Base-by-base conservation (phyloP, 352 stramenopile species). In the Chrysophaeum taylorii region DNA sequence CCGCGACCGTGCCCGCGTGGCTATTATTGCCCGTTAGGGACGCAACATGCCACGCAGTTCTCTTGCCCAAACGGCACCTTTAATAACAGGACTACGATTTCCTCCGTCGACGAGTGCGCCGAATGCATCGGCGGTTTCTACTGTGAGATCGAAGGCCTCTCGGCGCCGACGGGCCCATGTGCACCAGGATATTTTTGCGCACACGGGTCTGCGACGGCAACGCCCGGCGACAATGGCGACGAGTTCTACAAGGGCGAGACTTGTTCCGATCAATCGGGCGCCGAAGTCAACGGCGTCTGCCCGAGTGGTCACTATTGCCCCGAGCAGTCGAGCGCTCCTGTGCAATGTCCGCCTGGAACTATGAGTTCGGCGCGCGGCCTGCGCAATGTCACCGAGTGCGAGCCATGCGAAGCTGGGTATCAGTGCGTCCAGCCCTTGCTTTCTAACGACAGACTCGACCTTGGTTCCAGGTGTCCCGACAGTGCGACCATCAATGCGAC, bases 21-120 rank as follows among this genome's bases (percentile, higher is more conserved):
- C 0, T 82, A 92, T 66, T 95, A 89, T 67, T 95, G 89, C 39
- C 87, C 85, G 0, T 70, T 81, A 16, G 80, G 82, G 33, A 94
- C 89, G 0, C 38, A 2, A 2, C 35, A 23, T 33, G 69, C 41
- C n/a, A 36, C 7, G n/a, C 9, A 69, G 53, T 45, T 63, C 21
- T 45, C 37, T 23, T 63, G 53, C 23, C 53, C 53, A 21, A 63
- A 63, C 53, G 53, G 31, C 53, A 63, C 53, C 14, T 48, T 48
- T 21, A 48, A 48, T 21, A 48, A 48, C 41, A 14, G 41, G 14
- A 48, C 41, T 14, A 48, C 14, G 14, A 48, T 48, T 2, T 76
- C 72, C 15, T 38, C 29, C 35, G 67, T 39, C 18, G 15, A 25
- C 15, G 12, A 73, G 35, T 78, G 73, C 53, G 38, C 29, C 18